phyloP scores from a whole-genome alignment of 371 early-diverging fungal genomes.

The Nematocida displodere region DNA sequence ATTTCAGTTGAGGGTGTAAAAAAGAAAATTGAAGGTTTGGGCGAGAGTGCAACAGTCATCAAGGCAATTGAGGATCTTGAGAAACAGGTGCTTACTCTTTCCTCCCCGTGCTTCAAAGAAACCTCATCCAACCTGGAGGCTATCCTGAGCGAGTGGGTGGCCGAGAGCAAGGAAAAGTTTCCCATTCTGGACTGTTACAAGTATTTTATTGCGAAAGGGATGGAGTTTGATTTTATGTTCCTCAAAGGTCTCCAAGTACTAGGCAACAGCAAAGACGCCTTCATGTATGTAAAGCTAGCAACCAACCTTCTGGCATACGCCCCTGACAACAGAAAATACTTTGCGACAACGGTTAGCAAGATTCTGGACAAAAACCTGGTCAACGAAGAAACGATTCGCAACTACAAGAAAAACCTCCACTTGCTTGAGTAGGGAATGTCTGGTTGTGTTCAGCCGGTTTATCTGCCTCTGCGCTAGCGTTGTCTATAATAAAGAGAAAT shows the following conservation, averaged over 20 bases:
- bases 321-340: conserved; percentile 43
- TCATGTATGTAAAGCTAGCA: conserved; percentile 53
- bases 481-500: too few species aligned
- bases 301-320: conserved; percentile 57
- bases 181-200: conserved; percentile 59
- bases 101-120: neutral
- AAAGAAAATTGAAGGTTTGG: conserved; percentile 26
- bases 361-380: conserved; percentile 40
- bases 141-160: conserved; percentile 16
- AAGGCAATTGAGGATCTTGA: conserved; percentile 2
- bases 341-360: neutral
- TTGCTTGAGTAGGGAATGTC: neutral
- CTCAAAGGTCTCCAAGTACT: conserved; percentile 37
- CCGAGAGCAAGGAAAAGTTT: conserved; percentile 37
- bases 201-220: conserved; percentile 54
- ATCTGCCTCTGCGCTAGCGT: too few species aligned
- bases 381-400: neutral
- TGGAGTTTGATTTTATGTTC: conserved; percentile 57
- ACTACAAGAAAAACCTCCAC: conserved; percentile 39
- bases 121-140: conserved; percentile 31
- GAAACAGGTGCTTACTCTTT: neutral
- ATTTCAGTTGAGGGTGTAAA: conserved; percentile 56
- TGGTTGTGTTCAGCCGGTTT: too few species aligned
- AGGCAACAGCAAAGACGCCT: conserved; percentile 53
- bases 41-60: neutral